phyloP scores from a whole-genome alignment of 345 rosid species.

The Gossypium rotundifolium region DNA sequence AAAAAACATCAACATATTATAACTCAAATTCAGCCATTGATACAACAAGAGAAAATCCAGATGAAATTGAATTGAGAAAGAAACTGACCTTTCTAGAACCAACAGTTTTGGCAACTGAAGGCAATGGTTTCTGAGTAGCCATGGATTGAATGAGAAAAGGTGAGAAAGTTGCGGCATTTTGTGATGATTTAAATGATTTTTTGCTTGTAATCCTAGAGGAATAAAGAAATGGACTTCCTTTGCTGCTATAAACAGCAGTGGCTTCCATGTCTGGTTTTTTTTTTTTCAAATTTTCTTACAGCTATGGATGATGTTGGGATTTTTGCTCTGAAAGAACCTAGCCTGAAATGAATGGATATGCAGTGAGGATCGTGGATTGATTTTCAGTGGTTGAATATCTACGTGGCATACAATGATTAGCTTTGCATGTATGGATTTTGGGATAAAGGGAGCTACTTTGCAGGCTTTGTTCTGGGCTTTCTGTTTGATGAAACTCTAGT shows the following conservation, averaged over 20 bases:
- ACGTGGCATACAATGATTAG: not conserved
- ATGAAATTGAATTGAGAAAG: not conserved
- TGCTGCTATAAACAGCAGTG: conserved; percentile 26
- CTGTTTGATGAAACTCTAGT: too few species aligned
- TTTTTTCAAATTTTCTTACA: not conserved
- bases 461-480: too few species aligned
- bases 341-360: conserved; percentile 17
- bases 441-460: too few species aligned
- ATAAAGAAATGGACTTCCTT: not conserved
- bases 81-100: conserved; percentile 49
- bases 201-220: conserved; percentile 8
- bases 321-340: not conserved
- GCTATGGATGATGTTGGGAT: not conserved
- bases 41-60: not conserved
- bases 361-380: conserved; percentile 15
- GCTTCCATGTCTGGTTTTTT: conserved; percentile 31
- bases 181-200: not conserved
- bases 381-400: not conserved
- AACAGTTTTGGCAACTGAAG: conserved; percentile 44
- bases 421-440: not conserved
- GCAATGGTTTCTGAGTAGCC: conserved; percentile 68
- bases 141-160: conserved; percentile 44
- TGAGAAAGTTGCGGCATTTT: conserved; percentile 11
- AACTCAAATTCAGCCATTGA: not conserved
- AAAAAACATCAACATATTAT: not conserved